Percentiles rank a stretch among this genome's conserved stretches.
Conservation (phyloP, 2,329 filamentous ascomycete genomes). For the Diaporthe citrichinensis region DNA sequence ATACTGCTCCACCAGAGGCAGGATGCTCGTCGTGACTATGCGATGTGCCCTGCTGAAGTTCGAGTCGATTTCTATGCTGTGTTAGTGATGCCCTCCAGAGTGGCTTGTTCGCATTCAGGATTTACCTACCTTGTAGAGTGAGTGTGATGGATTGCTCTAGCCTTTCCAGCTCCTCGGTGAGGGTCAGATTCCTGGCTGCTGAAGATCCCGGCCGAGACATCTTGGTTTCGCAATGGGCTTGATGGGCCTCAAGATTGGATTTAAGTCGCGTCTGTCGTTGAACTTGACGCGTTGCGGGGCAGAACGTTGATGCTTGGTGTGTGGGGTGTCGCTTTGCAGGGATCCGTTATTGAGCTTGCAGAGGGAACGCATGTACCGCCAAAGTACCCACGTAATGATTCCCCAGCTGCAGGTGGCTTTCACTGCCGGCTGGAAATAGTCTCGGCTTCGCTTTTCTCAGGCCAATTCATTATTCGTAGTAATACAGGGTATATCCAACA, state of each 20-base stretch:
- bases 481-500: conserved; percentile 39
- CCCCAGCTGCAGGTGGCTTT: background rate
- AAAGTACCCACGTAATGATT: background rate
- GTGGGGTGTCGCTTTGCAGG: conserved; percentile 4
- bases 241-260: conserved; percentile 7
- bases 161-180: conserved; percentile 96
- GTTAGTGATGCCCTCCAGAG: background rate
- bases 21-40: conserved; percentile 93
- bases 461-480: conserved; percentile 12
- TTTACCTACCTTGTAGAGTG: conserved; percentile 84
- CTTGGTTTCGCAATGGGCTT: background rate
- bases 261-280: conserved; percentile 37
- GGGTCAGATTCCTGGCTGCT: conserved; percentile 72
- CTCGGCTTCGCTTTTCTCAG: background rate
- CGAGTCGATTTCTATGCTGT: conserved; percentile 87
- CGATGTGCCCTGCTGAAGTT: conserved; percentile 98
- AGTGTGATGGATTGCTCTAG: conserved; percentile 97
- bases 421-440: background rate
- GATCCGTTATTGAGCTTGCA: background rate
- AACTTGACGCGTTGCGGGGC: conserved; percentile 37
- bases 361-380: conserved; percentile 13
- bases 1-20: conserved; percentile 95
- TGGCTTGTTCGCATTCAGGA: background rate
- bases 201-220: conserved; percentile 67
- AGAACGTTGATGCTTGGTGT: conserved; percentile 30